Evolutionary conservation across 352 stramenopile species (phyloP), one percentile per base, ranked within the genome.

Genomic region (Phytophthora boehmeriae): DNA sequence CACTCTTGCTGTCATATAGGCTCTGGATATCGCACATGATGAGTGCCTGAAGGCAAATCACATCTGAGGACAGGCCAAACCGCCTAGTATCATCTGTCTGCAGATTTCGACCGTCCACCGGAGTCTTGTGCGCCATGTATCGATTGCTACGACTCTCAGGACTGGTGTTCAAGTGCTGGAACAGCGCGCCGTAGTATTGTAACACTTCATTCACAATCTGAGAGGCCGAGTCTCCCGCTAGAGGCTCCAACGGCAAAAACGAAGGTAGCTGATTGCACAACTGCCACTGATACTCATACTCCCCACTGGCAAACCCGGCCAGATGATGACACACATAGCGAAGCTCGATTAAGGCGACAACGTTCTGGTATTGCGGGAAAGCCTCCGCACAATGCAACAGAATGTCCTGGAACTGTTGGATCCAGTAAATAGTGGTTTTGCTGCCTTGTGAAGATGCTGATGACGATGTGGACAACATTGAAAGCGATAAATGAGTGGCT

Each of bases 321-420:
- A 93, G 72, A 30, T 96, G 85, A 42, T 96, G 87, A 32, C 80
- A 89, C 2, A 93, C 87, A 28, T 91, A 96, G 10, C 87, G 81
- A 3, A 93, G 73, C 55, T 96, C 87, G 39, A 94, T 79, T 6
- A 96, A 61, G 22, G 82, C 80, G 4, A 92, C 63, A 16, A 91
- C 67, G 44, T 90, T 72, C 6, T 68, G 76, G 54, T 87, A 88
- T 34, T 75, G 69, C 16, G 87, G 86, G 34, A 94, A 94, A 2
- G 83, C 74, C 41, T 91, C 76, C 1, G 77, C 66, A 35, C 85
- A 93, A 42, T 85, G 82, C 14, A 73, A 60, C 39, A 94, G 36
- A 19, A 88, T 86, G 25, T 83, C 75, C 52, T 92, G 83, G 54
- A 96, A 96, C 38, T 91, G 82, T 13, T 86, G 72, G 59, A 90